Evolutionary conservation across 257 asterid species (phyloP).

Genomic region (Echium plantagineum): DNA sequence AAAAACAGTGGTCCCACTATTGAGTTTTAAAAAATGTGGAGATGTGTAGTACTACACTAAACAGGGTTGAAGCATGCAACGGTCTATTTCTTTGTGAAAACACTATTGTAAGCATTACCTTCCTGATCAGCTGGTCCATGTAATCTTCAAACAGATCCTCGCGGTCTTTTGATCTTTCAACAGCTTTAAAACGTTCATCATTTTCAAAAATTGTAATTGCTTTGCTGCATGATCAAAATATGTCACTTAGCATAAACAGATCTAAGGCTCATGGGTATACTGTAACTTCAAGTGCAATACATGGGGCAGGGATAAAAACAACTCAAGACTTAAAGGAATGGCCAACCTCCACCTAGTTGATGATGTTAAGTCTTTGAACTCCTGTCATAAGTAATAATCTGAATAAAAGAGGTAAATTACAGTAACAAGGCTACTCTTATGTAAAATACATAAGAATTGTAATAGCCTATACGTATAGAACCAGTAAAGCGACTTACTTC

Average conservation of each 20-base stretch:
- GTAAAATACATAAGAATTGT: background rate
- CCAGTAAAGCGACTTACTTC: slow-evolving; percentile 34
- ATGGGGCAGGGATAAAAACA: slow-evolving; percentile 6
- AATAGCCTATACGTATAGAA: background rate
- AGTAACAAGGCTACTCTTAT: background rate
- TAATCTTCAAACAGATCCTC: slow-evolving; percentile 79
- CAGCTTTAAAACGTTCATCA: slow-evolving; percentile 75
- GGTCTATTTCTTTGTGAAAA: too few species aligned
- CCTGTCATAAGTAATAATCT: slow-evolving; percentile 33
- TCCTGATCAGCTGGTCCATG: slow-evolving; percentile 60
- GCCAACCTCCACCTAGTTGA: slow-evolving; percentile 79
- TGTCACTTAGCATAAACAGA: slow-evolving; percentile 11
- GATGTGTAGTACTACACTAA: background rate
- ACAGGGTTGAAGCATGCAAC: background rate
- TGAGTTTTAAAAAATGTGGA: background rate
- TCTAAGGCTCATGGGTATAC: background rate
- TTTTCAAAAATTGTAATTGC: slow-evolving; percentile 57
- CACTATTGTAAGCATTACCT: slow-evolving; percentile 26
- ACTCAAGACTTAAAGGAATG: slow-evolving; percentile 9
- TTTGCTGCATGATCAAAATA: slow-evolving; percentile 42
- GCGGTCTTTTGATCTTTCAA: slow-evolving; percentile 72
- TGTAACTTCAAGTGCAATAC: background rate
- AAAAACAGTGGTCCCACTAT: background rate
- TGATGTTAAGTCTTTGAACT: slow-evolving; percentile 61
- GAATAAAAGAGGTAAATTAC: slow-evolving; percentile 1